These are phyloP conservation scores for Fusarium buxicola DNA, from an alignment of 2,329 filamentous ascomycete genomes.

Conservation along the genomic window DNA sequence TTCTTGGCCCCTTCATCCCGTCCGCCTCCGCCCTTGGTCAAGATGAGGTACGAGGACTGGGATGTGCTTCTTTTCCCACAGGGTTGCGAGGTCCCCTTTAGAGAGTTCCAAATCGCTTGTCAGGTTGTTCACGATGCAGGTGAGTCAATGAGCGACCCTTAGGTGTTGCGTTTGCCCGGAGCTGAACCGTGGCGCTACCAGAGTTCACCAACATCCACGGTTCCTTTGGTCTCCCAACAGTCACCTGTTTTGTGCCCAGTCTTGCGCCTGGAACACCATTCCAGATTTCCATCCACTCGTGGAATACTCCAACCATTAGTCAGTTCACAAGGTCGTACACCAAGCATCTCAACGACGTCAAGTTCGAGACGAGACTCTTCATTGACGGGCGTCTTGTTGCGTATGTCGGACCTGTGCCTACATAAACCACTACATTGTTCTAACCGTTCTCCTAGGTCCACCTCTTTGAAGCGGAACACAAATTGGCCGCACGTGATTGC, in stretches of 20 bases:
- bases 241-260: constrained; percentile 79
- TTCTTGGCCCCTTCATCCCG: constrained; percentile 11
- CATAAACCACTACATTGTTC: background rate
- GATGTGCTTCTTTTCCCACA: constrained; percentile 83
- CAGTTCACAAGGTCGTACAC: constrained; percentile 67
- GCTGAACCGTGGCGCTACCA: constrained; percentile 41
- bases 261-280: constrained; percentile 69
- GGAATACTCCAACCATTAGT: constrained; percentile 71
- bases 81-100: constrained; percentile 75
- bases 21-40: constrained; percentile 44
- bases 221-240: constrained; percentile 67
- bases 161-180: no score
- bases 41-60: constrained; percentile 89
- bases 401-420: constrained; percentile 54
- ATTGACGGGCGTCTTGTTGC: constrained; percentile 74
- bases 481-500: constrained; percentile 64
- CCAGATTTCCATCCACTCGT: constrained; percentile 80
- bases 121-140: constrained; percentile 70
- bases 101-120: constrained; percentile 85
- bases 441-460: constrained; percentile 57
- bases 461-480: constrained; percentile 63
- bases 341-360: constrained; percentile 65
- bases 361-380: constrained; percentile 75
- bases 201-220: constrained; percentile 65
- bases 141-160: constrained; percentile 39